Evolutionary conservation across 345 rosid genomes (phyloP), one percentile per base, ranked within the genome.

Genomic region (Corchorus olitorius): DNA sequence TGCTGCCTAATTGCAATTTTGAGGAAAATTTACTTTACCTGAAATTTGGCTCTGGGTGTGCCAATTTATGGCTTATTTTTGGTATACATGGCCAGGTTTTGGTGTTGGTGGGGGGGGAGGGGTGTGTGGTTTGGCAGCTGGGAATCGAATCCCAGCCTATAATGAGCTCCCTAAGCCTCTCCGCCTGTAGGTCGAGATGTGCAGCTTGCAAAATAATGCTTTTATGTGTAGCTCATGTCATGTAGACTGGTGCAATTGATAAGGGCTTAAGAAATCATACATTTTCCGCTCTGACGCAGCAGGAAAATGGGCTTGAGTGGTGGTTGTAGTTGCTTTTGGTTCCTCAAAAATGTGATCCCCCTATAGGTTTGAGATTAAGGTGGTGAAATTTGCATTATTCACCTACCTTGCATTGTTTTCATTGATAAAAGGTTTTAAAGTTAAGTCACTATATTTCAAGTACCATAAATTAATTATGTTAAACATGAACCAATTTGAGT

Each of bases 311-410:
- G 49, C 9, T 71, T 10, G 48, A 71, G 34, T 70, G 43, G 2
- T 52, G 6, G 9, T 70, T 5, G 8, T 53, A 20, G 14, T 50
- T 49, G 59, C 27, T 50, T 70, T 17, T 34, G 27, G 20, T 70
- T 27, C 6, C 73, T 0, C 46, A 52, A 11, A 14, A 69, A 8
- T 7, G 15, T 50, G 60, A 5, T 50, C 27, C 60, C 27, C 22
- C 73, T 35, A 53, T 56, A 52, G 50, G 73, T 33, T 70, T 20
- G 60, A 34, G 60, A 70, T 15, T 70, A 52, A 70, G 60, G 60
- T 34, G 16, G 8, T 70, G 60, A 5, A 52, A 33, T 70, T 7
- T 69, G 41, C 27, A 3, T 27, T 4, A 15, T 33, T 52, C 39
- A 70, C 43, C 27, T 70, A 6, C 43, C 16, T 20, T 35, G 45